Evolutionary conservation across 805 yeast species (phyloP), one percentile per base, ranked within the genome.

Genomic region (Kluyveromyces dobzhanskii): DNA sequence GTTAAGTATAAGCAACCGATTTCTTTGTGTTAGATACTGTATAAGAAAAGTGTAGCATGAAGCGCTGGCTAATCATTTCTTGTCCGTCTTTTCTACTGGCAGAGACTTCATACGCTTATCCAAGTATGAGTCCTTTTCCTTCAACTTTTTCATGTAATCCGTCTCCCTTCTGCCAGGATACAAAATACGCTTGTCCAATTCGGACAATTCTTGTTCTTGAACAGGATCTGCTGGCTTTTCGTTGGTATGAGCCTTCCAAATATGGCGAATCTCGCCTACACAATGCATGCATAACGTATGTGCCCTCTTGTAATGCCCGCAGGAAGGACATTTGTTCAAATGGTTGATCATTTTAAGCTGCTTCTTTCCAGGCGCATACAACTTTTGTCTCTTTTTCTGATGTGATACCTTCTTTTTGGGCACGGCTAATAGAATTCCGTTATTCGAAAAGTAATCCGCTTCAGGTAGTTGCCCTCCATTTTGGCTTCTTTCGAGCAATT

Each of bases 361-460:
- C 59, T 86, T 90, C 42, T 76, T 72, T 9, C 85, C 94, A 3
- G 90, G 85, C 6, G 86, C 87, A 48, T 85, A 75, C 49, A 82
- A 76, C 65, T 88, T 78, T 57, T 76, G 80, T 62, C 97, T 79
- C 54, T 85, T 83, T 61, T 85, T 84, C 65, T 76, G 76, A 59
- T 86, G 85, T 6, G 97, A 86, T 2, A 78, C 78, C 62, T 87
- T 88, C 75, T 88, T 87, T 70, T 92, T 92, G 40, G 98, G 97
- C 5, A 79, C 97, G 4, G 98, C 98, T 48, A 69, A 68, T 39
- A 85, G 66, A 23, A 84, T 73, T n/a, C 94, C 95, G 47, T 78
- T 72, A 48, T 77, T 83, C 23, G 69, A 61, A 59, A 71, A 69
- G 42, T 65, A 59, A 14, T 61, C 70, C 23, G 53, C 54, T 9